Percentiles rank a stretch among this genome's conserved stretches.
These are phyloP conservation scores for Nicotiana tabacum DNA, from an alignment of 257 asterid species.

Conservation along the genomic window DNA sequence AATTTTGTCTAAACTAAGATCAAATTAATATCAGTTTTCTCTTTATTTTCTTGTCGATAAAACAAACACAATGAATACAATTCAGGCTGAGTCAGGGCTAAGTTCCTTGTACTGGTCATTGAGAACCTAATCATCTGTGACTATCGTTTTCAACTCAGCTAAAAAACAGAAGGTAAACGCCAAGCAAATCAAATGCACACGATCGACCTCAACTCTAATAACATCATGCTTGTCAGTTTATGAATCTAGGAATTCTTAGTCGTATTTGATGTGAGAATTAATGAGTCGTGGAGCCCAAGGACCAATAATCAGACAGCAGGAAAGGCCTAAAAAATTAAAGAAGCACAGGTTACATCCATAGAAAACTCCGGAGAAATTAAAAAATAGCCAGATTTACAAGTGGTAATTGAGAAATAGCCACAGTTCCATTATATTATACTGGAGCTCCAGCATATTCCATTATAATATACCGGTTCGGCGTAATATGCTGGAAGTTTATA, in stretches of 20 bases:
- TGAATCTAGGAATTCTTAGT: background rate
- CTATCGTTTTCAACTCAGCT: background rate
- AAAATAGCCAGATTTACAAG: no score
- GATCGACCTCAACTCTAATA: background rate
- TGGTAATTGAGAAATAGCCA: no score
- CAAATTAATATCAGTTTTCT: background rate
- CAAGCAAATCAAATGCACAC: conserved; percentile 3
- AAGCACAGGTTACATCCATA: no score
- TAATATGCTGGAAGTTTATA: no score
- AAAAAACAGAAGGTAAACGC: background rate
- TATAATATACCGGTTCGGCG: no score
- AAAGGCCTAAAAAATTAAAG: background rate
- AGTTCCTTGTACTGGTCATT: background rate
- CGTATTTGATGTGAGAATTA: background rate
- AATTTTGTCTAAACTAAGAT: background rate
- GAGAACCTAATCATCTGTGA: background rate
- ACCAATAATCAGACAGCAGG: background rate
- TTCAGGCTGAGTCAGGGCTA: background rate
- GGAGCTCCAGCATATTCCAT: no score
- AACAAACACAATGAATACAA: background rate
- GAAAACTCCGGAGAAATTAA: no score
- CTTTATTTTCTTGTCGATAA: no score
- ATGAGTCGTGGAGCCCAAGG: background rate
- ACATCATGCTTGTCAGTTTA: no score
- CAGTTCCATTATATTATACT: no score